Base-by-base conservation (phyloP, 2,329 filamentous ascomycete species). In the Drechslera avenae region DNA sequence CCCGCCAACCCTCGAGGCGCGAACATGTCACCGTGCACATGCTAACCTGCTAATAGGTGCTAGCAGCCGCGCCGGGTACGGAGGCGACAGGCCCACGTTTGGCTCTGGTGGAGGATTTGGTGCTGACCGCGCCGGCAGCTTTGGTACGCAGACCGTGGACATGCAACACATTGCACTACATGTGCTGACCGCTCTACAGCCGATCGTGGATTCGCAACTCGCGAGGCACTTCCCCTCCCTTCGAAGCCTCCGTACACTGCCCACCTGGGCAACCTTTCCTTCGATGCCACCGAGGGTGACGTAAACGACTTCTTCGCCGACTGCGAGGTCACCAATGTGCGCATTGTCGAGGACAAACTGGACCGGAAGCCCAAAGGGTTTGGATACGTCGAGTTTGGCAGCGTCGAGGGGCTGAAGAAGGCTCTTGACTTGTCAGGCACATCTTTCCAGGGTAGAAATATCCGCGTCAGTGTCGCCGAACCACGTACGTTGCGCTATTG, bases 331-430 rank as follows among this genome's bases (percentile, higher is more conserved):
- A 89, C 89, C 61, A 97, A 86, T 72, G 91, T 99, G 61, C 90
- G 94, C 68, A 91, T 99, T 67, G 96, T 99, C 59, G 93, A 97
- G 79, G 95, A 99, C 77, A 94, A 93, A 72, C 83, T 96, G 74
- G 89, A 94, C 72, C 86, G 88, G 75, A 91, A 92, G 70, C 94
- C 94, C 60, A 99, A 99, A 81, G 94, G 94, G 40, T 99, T 99
- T 68, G 94, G 93, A 56, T 99, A 99, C 74, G 93, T 96, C 60
- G 94, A 99, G 75, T 99, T 99, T 69, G 86, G 82, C 61, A 87
- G 86, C 43, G 79, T 94, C 36, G 93, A 97, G 41, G 93, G 93
- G 52, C 80, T 99, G 68, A 95, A 96, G 81, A 88, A 91, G 77
- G 94, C 94, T 49, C 83, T 99, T 59, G 85, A 86, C 52, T 83